Conservation (phyloP, 164 flowering plant genomes). For the Cinnamomum chago region DNA sequence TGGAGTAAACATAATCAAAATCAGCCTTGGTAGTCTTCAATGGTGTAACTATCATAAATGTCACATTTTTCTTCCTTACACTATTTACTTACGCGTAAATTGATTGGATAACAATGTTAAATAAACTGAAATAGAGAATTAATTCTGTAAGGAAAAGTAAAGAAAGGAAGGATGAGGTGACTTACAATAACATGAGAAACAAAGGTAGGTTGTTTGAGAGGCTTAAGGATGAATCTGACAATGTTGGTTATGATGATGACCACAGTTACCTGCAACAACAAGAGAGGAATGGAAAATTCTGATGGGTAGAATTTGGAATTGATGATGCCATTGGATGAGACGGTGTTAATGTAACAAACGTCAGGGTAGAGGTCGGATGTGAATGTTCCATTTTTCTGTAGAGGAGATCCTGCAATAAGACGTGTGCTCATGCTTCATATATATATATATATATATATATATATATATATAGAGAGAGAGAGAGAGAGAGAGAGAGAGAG, state of each 20-base stretch:
- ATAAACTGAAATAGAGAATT: not conserved
- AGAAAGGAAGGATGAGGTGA: not conserved
- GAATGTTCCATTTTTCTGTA: too few relatives aligned
- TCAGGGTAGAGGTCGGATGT: too few relatives aligned
- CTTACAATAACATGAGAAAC: constrained; percentile 25
- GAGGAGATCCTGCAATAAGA: too few relatives aligned
- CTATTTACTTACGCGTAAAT: not conserved
- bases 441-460: too few relatives aligned
- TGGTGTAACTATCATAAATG: too few relatives aligned
- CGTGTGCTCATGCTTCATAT: too few relatives aligned
- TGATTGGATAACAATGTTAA: not conserved
- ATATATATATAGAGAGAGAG: too few relatives aligned
- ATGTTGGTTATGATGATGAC: constrained; percentile 3
- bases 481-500: too few relatives aligned
- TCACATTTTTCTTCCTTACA: not conserved
- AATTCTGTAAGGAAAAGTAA: not conserved
- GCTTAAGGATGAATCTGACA: constrained; percentile 18
- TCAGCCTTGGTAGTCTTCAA: too few relatives aligned
- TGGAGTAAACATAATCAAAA: not conserved
- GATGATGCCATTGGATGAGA: too few relatives aligned
- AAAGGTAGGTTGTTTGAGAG: constrained; percentile 23
- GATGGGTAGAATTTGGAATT: constrained; percentile 4
- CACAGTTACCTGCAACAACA: constrained; percentile 7
- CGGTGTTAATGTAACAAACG: too few relatives aligned
- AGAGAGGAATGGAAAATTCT: constrained; percentile 12